Base-by-base conservation (phyloP, 2,329 filamentous ascomycete species). In the Herpotrichia juniperi region DNA sequence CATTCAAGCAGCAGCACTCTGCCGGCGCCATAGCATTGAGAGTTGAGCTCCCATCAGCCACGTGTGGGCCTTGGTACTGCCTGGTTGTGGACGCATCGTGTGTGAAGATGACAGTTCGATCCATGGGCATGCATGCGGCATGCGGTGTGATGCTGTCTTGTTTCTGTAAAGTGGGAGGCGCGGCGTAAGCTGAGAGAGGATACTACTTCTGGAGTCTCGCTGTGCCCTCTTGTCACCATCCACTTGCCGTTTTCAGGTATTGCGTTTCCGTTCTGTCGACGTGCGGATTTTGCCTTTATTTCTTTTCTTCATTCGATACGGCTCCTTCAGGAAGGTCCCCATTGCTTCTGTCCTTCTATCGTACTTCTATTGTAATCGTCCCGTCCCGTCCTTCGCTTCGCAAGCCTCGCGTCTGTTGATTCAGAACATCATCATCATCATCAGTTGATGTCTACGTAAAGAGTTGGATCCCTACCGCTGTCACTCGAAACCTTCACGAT, bases 21-120 rank as follows among this genome's bases (percentile, higher is more conserved):
- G 59, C 25, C 67, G 51, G 61, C 48, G 40, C 45, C 22, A 61
- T 48, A 67, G 69, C 69, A 71, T 71, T 67, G 62, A 66, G 51
- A 54, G 57, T 57, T 53, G 56, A 62, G 63, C 45, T 43, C 37
- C 51, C 39, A 43, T 46, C 39, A 16, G 45, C 50, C 16, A 35
- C 40, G 26, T 16, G 22, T 10, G 24, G 31, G 16, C 42, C 52
- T 39, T 45, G 31, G 42, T 30, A 24, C 17, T 8, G 25, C 48
- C 46, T 57, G 25, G 26, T 46, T 32, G 46, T 46, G 61, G 54
- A 50, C 48, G 49, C 45, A 43, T 46, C 32, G 46, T 61, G 59
- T 59, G 53, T 61, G 60, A 61, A 37, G 46, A 57, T 55, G 58
- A 65, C 62, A 59, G 49, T 59, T 61, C 46, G 43, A 49, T 54